Evolutionary conservation across 305 asterid species (phyloP).

Genomic region (Fraxinus baroniana): DNA sequence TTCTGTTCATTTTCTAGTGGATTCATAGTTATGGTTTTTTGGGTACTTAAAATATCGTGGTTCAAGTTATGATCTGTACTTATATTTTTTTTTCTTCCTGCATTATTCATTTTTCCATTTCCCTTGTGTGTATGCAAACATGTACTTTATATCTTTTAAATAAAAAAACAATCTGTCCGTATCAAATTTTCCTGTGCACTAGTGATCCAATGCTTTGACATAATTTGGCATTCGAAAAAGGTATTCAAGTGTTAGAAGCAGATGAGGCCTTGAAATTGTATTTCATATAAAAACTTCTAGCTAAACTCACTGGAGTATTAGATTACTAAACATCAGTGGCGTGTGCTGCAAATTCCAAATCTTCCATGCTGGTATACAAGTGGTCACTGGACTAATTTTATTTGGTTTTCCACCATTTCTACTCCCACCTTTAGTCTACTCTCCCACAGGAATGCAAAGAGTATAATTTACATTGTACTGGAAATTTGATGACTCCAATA

Average conservation of each 20-base stretch:
- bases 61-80: background rate
- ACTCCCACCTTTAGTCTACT: background rate
- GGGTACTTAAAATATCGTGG: background rate
- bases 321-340: background rate
- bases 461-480: background rate
- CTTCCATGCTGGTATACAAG: background rate
- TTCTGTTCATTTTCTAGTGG: background rate
- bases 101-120: background rate
- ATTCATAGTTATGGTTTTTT: background rate
- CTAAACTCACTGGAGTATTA: background rate
- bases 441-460: background rate
- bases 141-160: background rate
- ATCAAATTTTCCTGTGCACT: background rate
- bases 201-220: background rate
- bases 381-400: background rate
- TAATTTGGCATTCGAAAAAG: background rate
- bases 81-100: background rate
- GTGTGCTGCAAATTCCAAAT: background rate
- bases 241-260: background rate
- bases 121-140: background rate
- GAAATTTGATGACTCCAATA: background rate
- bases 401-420: background rate
- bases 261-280: background rate
- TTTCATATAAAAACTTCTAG: background rate
- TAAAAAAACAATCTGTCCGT: background rate